Base-by-base conservation (phyloP, 108 stramenopile species). In the Discostella stelligeroides region DNA sequence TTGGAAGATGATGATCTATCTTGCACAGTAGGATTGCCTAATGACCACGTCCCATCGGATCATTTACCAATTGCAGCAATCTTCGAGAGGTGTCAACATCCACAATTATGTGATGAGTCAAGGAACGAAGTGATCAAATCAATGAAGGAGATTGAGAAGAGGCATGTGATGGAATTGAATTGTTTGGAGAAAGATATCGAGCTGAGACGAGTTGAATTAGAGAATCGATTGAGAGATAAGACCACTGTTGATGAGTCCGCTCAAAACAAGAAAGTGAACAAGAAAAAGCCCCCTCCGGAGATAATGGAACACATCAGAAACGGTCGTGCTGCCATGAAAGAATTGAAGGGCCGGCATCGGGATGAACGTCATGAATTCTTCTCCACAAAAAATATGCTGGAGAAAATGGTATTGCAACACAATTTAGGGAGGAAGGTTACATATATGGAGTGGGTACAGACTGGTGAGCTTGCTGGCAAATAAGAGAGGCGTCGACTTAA, bases 61-160 rank as follows among this genome's bases (percentile, higher is more conserved):
- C 84, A 84, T 49, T 41, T 84, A 28, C 84, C 84, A 9, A 75
- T 84, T 49, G 84, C 81, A 61, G 73, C 84, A 24, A 24, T 62
- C 17, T 84, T 84, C 55, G 28, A 80, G 28, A 58, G 24, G 29
- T 54, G 14, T 11, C 12, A 56, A 37, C 79, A 69, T 50, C 68
- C 79, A 9, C 61, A 24, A 50, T 53, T 80, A 45, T 40, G 57
- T 15, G 40, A 69, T 18, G 72, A 57, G 7, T 42, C 43, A 15
- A 54, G 50, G 51, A 18, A 34, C 7, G 38, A 15, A 42, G 38
- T 80, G 14, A 25, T 70, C 37, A 49, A 41, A 38, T 41, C 48
- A 29, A 12, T 73, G 41, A 57, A 70, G 5, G 68, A 73, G 13
- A 53, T 76, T 20, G 68, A 76, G 25, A 14, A 30, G 8, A 69